These are phyloP conservation scores for Zangia roseola DNA, from an alignment of 768 basidiomycete species.

Conservation along the genomic window DNA sequence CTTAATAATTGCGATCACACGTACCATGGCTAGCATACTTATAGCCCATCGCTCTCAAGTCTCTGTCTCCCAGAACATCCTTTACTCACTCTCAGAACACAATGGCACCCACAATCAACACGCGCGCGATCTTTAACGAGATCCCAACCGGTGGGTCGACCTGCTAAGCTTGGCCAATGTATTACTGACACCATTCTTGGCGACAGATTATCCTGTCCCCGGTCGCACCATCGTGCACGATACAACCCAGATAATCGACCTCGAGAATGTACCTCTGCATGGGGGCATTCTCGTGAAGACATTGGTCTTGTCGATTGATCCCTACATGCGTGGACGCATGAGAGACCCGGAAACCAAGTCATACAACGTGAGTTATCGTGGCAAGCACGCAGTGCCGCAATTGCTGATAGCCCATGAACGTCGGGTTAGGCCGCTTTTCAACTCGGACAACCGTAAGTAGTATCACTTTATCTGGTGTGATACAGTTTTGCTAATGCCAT, in stretches of 20 bases:
- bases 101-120: conserved; percentile 29
- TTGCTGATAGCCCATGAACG: background rate
- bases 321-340: conserved; percentile 47
- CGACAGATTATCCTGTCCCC: conserved; percentile 36
- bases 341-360: conserved; percentile 14
- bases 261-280: conserved; percentile 41
- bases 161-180: background rate
- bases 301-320: conserved; percentile 47
- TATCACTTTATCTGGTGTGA: background rate
- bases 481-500: too few relatives aligned
- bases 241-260: conserved; percentile 45
- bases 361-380: conserved; percentile 7
- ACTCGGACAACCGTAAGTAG: conserved; percentile 17
- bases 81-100: background rate
- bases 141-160: conserved; percentile 25
- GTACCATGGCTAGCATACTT: too few relatives aligned
- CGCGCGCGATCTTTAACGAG: conserved; percentile 37
- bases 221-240: conserved; percentile 51
- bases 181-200: background rate
- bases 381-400: too few relatives aligned
- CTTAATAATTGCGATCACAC: too few relatives aligned
- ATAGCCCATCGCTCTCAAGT: too few relatives aligned
- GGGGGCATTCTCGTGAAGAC: conserved; percentile 52
- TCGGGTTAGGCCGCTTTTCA: conserved; percentile 4
- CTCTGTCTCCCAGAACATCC: background rate